Evolutionary conservation across 192 early-diverging fungal species (phyloP).

Genomic region (Backusella parvicylindrica): DNA sequence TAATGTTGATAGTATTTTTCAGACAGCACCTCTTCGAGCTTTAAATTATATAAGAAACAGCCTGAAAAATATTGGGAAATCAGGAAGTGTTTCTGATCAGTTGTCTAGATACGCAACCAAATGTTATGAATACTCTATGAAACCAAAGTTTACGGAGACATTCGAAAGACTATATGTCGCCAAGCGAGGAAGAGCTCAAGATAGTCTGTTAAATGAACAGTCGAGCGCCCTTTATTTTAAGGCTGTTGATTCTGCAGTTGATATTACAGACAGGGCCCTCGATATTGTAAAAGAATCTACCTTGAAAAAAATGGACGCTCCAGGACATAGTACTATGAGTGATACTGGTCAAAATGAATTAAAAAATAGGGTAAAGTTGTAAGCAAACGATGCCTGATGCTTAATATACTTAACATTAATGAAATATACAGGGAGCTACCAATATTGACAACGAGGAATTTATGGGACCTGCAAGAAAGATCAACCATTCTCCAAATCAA

Average conservation of each 20-base stretch:
- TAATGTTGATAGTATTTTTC: not conserved
- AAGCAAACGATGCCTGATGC: not conserved
- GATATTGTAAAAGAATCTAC: conserved; percentile 11
- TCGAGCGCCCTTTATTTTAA: not conserved
- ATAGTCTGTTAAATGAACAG: not conserved
- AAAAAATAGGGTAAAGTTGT: not conserved
- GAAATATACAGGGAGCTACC: conserved; percentile 4
- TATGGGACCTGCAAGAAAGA: conserved; percentile 1
- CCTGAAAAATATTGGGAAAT: not conserved
- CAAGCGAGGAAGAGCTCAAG: conserved; percentile 9
- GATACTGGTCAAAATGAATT: conserved; percentile 5
- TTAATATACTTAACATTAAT: conserved; percentile 4
- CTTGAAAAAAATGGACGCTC: conserved; percentile 2
- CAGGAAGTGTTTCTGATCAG: conserved; percentile 1
- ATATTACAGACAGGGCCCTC: conserved; percentile 5
- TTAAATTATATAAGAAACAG: conserved; percentile 4
- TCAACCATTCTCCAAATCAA: not conserved
- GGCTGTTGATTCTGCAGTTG: conserved; percentile 4
- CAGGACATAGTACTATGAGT: not conserved
- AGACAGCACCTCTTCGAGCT: conserved; percentile 1
- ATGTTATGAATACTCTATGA: conserved; percentile 8
- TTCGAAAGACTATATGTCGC: conserved; percentile 8
- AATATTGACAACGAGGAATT: conserved; percentile 4
- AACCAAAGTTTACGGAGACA: not conserved
- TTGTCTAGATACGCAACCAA: conserved; percentile 1